Percentiles rank a stretch among this genome's conserved stretches.
These are phyloP conservation scores for Suillus paluster DNA, from an alignment of 768 basidiomycete genomes.

Conservation along the genomic window DNA sequence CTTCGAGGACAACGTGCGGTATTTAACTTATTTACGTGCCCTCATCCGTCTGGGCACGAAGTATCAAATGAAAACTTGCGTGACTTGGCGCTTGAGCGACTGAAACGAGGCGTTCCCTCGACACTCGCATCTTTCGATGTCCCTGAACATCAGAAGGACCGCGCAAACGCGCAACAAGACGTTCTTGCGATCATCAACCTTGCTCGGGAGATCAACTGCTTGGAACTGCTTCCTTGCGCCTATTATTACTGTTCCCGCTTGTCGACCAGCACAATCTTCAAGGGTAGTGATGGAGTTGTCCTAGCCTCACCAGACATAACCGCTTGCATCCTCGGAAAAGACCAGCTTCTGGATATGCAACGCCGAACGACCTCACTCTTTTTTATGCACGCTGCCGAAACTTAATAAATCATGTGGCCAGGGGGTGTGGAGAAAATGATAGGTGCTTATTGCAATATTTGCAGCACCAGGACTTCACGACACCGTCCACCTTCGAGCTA, in stretches of 20 bases:
- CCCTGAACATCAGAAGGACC: neutral
- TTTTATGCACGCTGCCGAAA: neutral
- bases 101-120: neutral
- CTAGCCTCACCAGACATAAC: neutral
- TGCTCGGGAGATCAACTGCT: constrained; percentile 7
- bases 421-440: too few species aligned
- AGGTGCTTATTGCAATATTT: neutral
- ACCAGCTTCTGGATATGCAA: neutral
- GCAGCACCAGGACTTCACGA: neutral
- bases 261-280: neutral
- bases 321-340: neutral
- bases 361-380: neutral
- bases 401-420: neutral
- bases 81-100: neutral
- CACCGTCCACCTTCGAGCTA: neutral
- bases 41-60: neutral
- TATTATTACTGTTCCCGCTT: constrained; percentile 11
- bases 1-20: neutral
- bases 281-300: neutral
- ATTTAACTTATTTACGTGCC: neutral
- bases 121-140: neutral
- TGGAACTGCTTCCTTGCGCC: constrained; percentile 6
- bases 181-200: constrained; percentile 8
- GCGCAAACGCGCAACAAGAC: neutral
- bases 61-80: neutral